These are phyloP conservation scores for Sclerotinia borealis DNA, from an alignment of 2,329 filamentous ascomycete species.

Conservation along the genomic window DNA sequence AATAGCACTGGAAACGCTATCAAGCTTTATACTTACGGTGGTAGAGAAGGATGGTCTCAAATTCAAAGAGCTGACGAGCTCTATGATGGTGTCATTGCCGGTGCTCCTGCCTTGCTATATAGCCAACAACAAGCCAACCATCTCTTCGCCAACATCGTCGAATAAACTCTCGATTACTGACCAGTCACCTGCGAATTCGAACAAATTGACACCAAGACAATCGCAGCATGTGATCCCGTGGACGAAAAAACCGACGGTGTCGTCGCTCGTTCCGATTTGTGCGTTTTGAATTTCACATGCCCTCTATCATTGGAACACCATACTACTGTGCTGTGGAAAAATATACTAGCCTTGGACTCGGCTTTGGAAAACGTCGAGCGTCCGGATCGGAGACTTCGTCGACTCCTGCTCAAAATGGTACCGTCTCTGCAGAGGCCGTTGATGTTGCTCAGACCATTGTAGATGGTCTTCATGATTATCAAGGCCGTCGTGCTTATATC, in stretches of 20 bases:
- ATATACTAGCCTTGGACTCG: not conserved
- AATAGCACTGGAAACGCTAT: too few species aligned
- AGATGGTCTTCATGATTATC: slow-evolving; percentile 33
- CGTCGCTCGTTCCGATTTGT: slow-evolving; percentile 43
- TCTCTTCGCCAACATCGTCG: slow-evolving; percentile 35
- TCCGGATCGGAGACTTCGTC: not conserved
- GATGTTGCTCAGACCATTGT: slow-evolving; percentile 34
- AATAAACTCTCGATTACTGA: slow-evolving; percentile 38
- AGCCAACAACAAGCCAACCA: slow-evolving; percentile 41
- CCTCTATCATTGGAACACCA: slow-evolving; percentile 38
- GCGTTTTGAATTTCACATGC: slow-evolving; percentile 41
- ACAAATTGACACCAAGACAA: slow-evolving; percentile 49
- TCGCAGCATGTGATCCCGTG: slow-evolving; percentile 47
- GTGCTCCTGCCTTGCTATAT: slow-evolving; percentile 42
- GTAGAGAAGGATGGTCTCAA: slow-evolving; percentile 44
- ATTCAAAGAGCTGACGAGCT: slow-evolving; percentile 36
- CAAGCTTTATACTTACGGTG: slow-evolving; percentile 31
- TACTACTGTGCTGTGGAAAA: slow-evolving; percentile 38
- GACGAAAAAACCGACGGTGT: slow-evolving; percentile 51
- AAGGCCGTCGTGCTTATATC: slow-evolving; percentile 35
- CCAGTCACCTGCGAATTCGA: slow-evolving; percentile 41
- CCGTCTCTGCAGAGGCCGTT: slow-evolving; percentile 27
- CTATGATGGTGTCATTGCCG: slow-evolving; percentile 41
- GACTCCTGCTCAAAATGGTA: slow-evolving; percentile 21
- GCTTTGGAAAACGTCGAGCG: not conserved